Evolutionary conservation across 257 asterid species (phyloP), one percentile per base, ranked within the genome.

Genomic region (Solanum neorickii): DNA sequence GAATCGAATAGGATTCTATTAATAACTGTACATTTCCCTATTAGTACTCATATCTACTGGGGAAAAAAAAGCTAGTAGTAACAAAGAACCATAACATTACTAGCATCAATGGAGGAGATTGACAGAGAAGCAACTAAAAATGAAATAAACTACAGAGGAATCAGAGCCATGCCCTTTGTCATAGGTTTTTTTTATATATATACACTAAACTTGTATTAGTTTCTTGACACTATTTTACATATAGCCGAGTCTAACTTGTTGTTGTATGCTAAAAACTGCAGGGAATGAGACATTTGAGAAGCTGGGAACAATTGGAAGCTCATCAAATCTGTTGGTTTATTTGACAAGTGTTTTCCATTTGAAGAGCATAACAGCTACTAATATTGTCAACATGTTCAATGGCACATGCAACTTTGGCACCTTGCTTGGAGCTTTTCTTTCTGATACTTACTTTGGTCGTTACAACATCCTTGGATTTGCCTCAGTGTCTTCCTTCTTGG

Each of bases 241-340:
- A 74, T 74, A 21, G 31, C 3, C 5, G 82, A 74, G 4, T 11
- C 8, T 49, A 37, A 74, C 49, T 20, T 37, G 1, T 73, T 35
- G 16, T 35, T 37, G 35, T 39, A 35, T 39, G 59, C 23, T 78
- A 31, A 33, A 20, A 33, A 14, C 3, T 83, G 56, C 87, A 88
- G 92, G 92, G n/a, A 90, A 90, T 75, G 92, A 87, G 84, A 82
- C 88, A 18, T 88, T 87, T 88, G 92, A 90, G 87, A 88, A 88
- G 86, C 87, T 90, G 59, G 92, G 92, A 68, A 87, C 92, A 52
- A 68, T 90, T 15, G 92, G 92, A 3, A 88, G 88, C 20, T 46
- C 90, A 29, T 87, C 90, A 5, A 90, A 88, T 69, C 87, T 90
- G 39, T 82, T 88, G 89, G 91, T 90, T 56, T 90, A 90, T 56